Conservation (phyloP, 129 eudicot species). For the Ambrosia trifida region DNA sequence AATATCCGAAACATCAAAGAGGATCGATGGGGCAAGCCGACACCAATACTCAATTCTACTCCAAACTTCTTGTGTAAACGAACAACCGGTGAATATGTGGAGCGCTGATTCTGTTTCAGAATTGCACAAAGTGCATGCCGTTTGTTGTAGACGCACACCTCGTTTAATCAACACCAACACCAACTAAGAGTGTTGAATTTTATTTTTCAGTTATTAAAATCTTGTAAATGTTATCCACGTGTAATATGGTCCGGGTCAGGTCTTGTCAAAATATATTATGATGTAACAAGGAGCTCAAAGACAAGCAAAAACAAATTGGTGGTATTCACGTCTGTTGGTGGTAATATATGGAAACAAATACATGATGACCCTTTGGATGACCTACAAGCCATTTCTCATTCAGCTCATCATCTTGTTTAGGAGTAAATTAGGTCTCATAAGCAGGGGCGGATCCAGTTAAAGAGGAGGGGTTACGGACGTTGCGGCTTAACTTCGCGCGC, state of each 20-base stretch:
- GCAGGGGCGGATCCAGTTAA: too few species aligned
- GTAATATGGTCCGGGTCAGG: neutral
- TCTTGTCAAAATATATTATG: neutral
- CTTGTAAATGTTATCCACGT: neutral
- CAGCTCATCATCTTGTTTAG: constrained; percentile 4
- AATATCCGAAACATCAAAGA: too few species aligned
- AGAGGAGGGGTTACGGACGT: too few species aligned
- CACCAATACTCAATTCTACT: too few species aligned
- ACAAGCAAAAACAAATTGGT: neutral
- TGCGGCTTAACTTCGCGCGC: too few species aligned
- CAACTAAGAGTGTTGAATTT: neutral
- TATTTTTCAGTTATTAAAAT: neutral
- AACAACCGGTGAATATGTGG: too few species aligned
- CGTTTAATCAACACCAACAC: too few species aligned
- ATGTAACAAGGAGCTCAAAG: neutral
- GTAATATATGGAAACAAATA: constrained; percentile 14
- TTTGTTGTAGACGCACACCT: too few species aligned
- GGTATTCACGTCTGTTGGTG: neutral
- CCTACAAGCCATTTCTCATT: neutral
- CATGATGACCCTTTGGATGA: constrained; percentile 17
- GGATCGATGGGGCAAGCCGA: too few species aligned
- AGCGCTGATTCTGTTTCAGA: too few species aligned
- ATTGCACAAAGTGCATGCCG: too few species aligned
- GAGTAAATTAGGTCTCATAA: neutral
- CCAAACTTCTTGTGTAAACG: too few species aligned